phyloP scores from a whole-genome alignment of 1,139 yeast species.

The Fermentozyma sake region DNA sequence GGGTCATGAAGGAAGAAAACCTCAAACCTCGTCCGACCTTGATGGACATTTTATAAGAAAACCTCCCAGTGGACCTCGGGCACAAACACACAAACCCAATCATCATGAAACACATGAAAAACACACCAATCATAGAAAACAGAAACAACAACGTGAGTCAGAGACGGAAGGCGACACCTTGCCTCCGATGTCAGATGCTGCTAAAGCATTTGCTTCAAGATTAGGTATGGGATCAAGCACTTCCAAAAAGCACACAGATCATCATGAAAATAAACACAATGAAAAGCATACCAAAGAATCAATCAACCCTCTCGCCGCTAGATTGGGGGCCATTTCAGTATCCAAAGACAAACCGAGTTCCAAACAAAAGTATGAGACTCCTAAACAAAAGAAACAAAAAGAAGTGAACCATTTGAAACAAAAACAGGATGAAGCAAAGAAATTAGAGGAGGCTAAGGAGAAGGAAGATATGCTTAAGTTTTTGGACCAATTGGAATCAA shows the following conservation, averaged over 20 bases:
- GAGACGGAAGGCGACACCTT: slow-evolving; percentile 5
- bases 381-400: slow-evolving; percentile 4
- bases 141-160: slow-evolving; percentile 3
- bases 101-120: too few relatives aligned
- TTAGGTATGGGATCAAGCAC: slow-evolving; percentile 11
- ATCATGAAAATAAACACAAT: slow-evolving; percentile 4
- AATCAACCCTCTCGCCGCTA: too few relatives aligned
- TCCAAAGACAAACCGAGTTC: too few relatives aligned
- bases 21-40: too few relatives aligned
- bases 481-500: slow-evolving; percentile 13
- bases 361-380: slow-evolving; percentile 2
- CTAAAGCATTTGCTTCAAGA: slow-evolving; percentile 23
- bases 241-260: slow-evolving; percentile 2
- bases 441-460: slow-evolving; percentile 11
- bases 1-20: too few relatives aligned
- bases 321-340: too few relatives aligned
- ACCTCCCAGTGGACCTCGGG: too few relatives aligned
- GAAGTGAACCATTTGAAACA: slow-evolving; percentile 9
- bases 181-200: slow-evolving; percentile 25
- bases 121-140: slow-evolving; percentile 4
- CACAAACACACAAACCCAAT: too few relatives aligned
- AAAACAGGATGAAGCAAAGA: slow-evolving; percentile 9
- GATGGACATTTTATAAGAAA: too few relatives aligned
- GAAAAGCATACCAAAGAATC: slow-evolving; percentile 9
- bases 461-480: slow-evolving; percentile 12